Conservation (phyloP, 805 yeast genomes). For the Wilhelminamyces savonicus region DNA sequence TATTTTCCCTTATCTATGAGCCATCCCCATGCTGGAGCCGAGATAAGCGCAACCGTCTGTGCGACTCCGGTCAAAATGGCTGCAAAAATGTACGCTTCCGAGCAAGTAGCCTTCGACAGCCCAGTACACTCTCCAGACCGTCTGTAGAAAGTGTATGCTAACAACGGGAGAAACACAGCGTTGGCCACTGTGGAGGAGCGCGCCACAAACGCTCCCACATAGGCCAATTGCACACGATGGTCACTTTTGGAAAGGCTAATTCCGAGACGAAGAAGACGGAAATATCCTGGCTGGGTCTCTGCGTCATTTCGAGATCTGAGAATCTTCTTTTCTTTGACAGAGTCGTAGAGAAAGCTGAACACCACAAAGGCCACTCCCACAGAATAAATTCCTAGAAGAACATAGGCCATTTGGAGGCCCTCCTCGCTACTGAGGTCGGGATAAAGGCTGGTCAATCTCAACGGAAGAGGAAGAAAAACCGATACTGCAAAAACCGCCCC, state of each 20-base stretch:
- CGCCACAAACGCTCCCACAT: slow-evolving; percentile 56
- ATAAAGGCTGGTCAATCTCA: slow-evolving; percentile 33
- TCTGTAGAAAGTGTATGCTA: slow-evolving; percentile 51
- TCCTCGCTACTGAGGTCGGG: slow-evolving; percentile 30
- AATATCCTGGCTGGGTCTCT: slow-evolving; percentile 19
- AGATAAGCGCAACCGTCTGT: slow-evolving; percentile 48
- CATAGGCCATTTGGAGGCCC: slow-evolving; percentile 44
- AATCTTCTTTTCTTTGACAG: no score
- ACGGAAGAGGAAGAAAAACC: slow-evolving; percentile 51
- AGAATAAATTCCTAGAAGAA: slow-evolving; percentile 40
- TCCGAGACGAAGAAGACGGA: slow-evolving; percentile 41
- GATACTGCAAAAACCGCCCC: slow-evolving; percentile 65
- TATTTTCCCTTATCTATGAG: slow-evolving; percentile 42
- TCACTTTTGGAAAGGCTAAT: slow-evolving; percentile 39
- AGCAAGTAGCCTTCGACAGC: slow-evolving; percentile 35
- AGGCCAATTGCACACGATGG: slow-evolving; percentile 47
- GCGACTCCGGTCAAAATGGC: slow-evolving; percentile 68
- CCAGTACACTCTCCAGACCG: slow-evolving; percentile 44
- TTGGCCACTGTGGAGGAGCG: slow-evolving; percentile 56
- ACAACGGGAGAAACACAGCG: slow-evolving; percentile 57
- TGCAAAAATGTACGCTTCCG: slow-evolving; percentile 58
- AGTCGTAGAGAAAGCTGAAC: slow-evolving; percentile 40
- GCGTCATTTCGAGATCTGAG: slow-evolving; percentile 26
- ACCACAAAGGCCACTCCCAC: slow-evolving; percentile 33
- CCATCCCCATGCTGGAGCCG: slow-evolving; percentile 61